Evolutionary conservation across 176 grass and related monocot species (phyloP).

Genomic region (Luzula sylvatica): DNA sequence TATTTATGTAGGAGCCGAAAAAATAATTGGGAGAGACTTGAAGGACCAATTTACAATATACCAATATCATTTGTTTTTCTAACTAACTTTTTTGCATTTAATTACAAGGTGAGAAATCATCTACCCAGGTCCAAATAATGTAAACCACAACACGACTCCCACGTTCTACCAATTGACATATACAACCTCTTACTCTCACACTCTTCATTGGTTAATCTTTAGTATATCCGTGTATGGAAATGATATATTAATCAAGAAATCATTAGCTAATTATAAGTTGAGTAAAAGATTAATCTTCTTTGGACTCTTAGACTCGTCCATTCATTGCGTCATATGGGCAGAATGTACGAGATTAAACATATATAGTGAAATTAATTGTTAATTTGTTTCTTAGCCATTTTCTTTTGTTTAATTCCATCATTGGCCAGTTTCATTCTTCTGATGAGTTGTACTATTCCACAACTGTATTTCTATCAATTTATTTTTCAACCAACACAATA

Average conservation of each 20-base stretch:
- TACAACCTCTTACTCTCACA: slow-evolving; percentile 12
- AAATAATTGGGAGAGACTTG: no score
- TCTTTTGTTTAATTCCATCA: slow-evolving; percentile 19
- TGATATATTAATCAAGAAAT: slow-evolving; percentile 11
- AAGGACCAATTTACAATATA: no score
- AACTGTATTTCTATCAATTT: slow-evolving; percentile 18
- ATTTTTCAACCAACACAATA: slow-evolving; percentile 17
- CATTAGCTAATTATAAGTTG: slow-evolving; percentile 1
- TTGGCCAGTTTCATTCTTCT: slow-evolving; percentile 3
- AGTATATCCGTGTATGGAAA: slow-evolving; percentile 1
- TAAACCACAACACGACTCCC: slow-evolving; percentile 22
- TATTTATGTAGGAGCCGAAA: no score
- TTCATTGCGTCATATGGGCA: slow-evolving; percentile 12
- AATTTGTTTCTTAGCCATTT: background rate
- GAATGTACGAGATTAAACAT: slow-evolving; percentile 17
- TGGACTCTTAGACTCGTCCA: slow-evolving; percentile 14
- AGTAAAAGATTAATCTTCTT: slow-evolving; percentile 11
- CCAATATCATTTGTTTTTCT: background rate
- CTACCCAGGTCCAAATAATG: slow-evolving; percentile 16
- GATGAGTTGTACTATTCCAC: slow-evolving; percentile 20
- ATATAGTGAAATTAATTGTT: slow-evolving; percentile 7
- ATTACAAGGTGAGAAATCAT: slow-evolving; percentile 17
- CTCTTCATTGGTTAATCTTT: slow-evolving; percentile 8
- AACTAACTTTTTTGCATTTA: slow-evolving; percentile 15
- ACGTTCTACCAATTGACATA: slow-evolving; percentile 26